A percentile compares a stretch with the other conserved stretches of the same genome.
Conservation (phyloP, 306 rosid genomes). For the Pterocarpus santalinus region DNA sequence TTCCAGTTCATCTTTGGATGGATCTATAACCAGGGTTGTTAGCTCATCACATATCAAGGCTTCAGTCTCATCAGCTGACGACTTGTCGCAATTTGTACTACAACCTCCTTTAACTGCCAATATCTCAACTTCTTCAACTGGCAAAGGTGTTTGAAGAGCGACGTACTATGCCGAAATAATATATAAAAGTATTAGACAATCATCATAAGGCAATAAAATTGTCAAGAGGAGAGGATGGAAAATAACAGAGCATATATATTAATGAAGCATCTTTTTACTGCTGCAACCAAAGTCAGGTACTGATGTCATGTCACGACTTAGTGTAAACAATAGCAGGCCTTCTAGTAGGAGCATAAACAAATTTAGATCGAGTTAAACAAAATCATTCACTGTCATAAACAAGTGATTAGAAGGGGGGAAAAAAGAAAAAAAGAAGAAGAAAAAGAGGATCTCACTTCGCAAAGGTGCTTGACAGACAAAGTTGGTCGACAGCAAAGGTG, state of each 20-base stretch:
- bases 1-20: slow-evolving; percentile 69
- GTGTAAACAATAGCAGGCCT: slow-evolving; percentile 4
- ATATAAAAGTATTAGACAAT: slow-evolving; percentile 36
- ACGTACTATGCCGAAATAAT: slow-evolving; percentile 62
- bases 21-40: slow-evolving; percentile 55
- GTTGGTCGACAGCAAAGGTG: slow-evolving; percentile 90
- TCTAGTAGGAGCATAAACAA: slow-evolving; percentile 13
- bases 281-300: no score
- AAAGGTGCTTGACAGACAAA: slow-evolving; percentile 72
- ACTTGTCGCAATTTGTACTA: slow-evolving; percentile 43
- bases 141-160: slow-evolving; percentile 66
- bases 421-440: neutral
- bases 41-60: slow-evolving; percentile 43
- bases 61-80: slow-evolving; percentile 44
- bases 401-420: neutral
- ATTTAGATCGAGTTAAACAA: neutral
- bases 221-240: neutral
- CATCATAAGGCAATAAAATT: slow-evolving; percentile 22
- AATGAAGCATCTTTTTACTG: no score
- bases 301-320: neutral
- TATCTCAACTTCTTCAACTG: slow-evolving; percentile 78
- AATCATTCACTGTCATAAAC: slow-evolving; percentile 16
- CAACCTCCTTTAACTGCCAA: slow-evolving; percentile 62
- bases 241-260: neutral
- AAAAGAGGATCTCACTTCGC: slow-evolving; percentile 69